Evolutionary conservation across 2,329 filamentous ascomycete genomes (phyloP).

Genomic region (Calonectria multiphialidica): DNA sequence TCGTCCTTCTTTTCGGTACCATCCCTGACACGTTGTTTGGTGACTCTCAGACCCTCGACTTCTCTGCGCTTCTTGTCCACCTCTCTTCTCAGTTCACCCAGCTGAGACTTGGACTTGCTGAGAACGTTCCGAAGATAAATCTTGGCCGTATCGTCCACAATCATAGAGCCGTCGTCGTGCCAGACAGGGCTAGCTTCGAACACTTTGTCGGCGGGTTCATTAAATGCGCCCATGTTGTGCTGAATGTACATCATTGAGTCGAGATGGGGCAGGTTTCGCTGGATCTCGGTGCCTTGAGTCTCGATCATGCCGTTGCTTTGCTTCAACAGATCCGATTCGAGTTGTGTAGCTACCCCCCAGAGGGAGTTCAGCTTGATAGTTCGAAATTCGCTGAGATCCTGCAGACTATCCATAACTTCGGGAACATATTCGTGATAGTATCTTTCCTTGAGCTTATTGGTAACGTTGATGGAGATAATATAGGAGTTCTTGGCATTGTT

Average conservation of each 20-base stretch:
- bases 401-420: conserved; percentile 91
- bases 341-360: conserved; percentile 83
- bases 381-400: conserved; percentile 92
- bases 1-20: conserved; percentile 92
- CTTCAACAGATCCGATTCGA: conserved; percentile 84
- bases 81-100: conserved; percentile 84
- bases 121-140: conserved; percentile 92
- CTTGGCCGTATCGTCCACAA: conserved; percentile 88
- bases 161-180: conserved; percentile 92
- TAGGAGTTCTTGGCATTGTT: conserved; percentile 99
- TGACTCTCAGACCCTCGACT: conserved; percentile 80
- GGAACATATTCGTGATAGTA: conserved; percentile 98
- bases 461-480: conserved; percentile 93
- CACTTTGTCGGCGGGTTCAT: conserved; percentile 84
- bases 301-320: conserved; percentile 80
- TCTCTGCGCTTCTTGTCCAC: conserved; percentile 89
- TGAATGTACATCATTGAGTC: conserved; percentile 99
- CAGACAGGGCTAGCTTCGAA: conserved; percentile 98
- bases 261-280: conserved; percentile 86
- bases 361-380: conserved; percentile 86
- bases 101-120: conserved; percentile 87
- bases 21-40: conserved; percentile 82
- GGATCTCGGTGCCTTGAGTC: conserved; percentile 83
- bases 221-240: conserved; percentile 86
- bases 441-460: conserved; percentile 96